phyloP scores from a whole-genome alignment of 768 basidiomycete genomes.

The Rhodosporidiobolus odoratus region DNA sequence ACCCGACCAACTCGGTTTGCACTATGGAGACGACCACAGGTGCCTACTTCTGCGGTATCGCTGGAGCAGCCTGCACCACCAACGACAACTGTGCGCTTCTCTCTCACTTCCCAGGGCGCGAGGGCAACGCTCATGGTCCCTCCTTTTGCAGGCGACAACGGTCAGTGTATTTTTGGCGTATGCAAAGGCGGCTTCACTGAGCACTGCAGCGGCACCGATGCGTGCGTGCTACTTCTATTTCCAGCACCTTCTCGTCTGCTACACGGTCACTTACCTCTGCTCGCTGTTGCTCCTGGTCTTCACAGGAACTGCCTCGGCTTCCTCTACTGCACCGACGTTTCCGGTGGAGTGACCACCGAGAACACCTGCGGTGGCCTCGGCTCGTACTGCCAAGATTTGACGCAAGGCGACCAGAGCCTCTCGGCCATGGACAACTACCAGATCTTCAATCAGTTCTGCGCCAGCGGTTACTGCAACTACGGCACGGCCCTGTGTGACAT shows the following conservation, averaged over 20 bases:
- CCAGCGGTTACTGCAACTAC: slow-evolving; percentile 16
- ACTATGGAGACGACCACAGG: neutral
- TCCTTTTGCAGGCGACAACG: slow-evolving; percentile 10
- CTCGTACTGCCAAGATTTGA: slow-evolving; percentile 21
- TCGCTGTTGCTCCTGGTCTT: neutral
- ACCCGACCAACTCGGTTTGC: slow-evolving; percentile 13
- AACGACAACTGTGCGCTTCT: slow-evolving; percentile 13
- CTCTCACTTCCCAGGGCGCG: neutral
- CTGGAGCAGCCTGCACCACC: slow-evolving; percentile 8
- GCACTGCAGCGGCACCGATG: slow-evolving; percentile 7
- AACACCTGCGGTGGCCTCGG: slow-evolving; percentile 25
- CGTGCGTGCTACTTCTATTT: slow-evolving; percentile 11
- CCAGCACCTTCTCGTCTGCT: neutral
- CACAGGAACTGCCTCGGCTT: neutral
- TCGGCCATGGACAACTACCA: neutral
- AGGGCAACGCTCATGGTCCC: neutral
- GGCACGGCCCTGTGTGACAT: slow-evolving; percentile 2
- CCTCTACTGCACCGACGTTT: slow-evolving; percentile 18
- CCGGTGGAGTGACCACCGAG: neutral
- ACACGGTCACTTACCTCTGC: neutral
- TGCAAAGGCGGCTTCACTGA: slow-evolving; percentile 13
- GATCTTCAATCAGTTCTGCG: slow-evolving; percentile 12
- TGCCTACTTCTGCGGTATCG: slow-evolving; percentile 29
- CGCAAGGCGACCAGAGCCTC: neutral
- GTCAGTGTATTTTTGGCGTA: neutral